Conservation (phyloP, 805 yeast species). For the Suhomyces emberorum region DNA sequence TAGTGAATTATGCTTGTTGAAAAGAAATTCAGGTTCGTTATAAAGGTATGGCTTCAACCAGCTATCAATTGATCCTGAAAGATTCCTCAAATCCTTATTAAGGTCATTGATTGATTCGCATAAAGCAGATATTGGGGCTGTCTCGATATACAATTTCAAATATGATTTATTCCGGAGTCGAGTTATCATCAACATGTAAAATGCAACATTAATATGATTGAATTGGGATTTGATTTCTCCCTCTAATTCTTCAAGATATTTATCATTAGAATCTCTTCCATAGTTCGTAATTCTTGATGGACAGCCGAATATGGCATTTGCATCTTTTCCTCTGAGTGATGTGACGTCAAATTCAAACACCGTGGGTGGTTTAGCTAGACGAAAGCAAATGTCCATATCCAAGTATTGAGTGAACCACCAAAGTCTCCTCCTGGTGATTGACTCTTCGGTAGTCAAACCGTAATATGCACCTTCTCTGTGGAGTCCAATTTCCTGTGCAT, state of each 20-base stretch:
- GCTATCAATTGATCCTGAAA: constrained; percentile 16
- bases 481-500: constrained; percentile 57
- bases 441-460: background rate
- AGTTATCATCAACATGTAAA: constrained; percentile 10
- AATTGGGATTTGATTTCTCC: background rate
- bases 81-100: constrained; percentile 18
- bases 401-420: constrained; percentile 49
- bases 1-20: background rate
- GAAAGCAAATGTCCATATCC: constrained; percentile 45
- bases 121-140: constrained; percentile 6
- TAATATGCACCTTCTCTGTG: background rate
- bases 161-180: constrained; percentile 22
- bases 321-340: constrained; percentile 16
- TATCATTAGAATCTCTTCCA: background rate
- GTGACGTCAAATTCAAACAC: constrained; percentile 41
- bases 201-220: constrained; percentile 11
- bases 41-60: constrained; percentile 25
- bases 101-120: constrained; percentile 4
- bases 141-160: constrained; percentile 19
- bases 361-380: constrained; percentile 49
- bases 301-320: constrained; percentile 2
- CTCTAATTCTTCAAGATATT: background rate
- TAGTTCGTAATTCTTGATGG: background rate
- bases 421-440: constrained; percentile 31
- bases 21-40: constrained; percentile 29